A percentile compares a stretch with the other conserved stretches of the same genome.
Evolutionary conservation across 805 yeast species (phyloP).

Genomic region (Saccharomycopsis javanensis): DNA sequence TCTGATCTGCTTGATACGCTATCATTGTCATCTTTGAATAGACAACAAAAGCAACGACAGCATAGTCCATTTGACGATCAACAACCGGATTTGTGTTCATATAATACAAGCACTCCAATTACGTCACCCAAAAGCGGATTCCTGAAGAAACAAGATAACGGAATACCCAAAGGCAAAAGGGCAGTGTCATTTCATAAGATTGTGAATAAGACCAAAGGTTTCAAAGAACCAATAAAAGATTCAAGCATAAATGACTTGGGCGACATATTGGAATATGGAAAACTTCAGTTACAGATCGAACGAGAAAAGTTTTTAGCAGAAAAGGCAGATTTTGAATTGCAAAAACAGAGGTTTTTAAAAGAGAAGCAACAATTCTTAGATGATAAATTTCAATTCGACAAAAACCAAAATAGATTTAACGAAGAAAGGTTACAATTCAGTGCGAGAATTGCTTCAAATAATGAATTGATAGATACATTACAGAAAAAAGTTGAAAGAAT

Average conservation of each 20-base stretch:
- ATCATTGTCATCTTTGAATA: background rate
- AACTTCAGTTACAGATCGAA: background rate
- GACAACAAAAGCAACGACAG: background rate
- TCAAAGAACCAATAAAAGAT: background rate
- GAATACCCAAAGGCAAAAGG: background rate
- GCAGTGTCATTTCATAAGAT: background rate
- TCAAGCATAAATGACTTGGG: background rate
- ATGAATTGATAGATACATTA: background rate
- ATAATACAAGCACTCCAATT: background rate
- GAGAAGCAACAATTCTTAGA: background rate
- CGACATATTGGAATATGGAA: background rate
- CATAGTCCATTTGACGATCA: background rate
- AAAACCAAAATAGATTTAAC: background rate
- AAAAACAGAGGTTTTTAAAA: background rate
- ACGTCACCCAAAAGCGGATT: background rate
- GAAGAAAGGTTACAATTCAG: background rate
- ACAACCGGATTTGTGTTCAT: background rate
- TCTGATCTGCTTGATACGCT: background rate
- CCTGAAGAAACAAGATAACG: background rate
- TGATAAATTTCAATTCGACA: background rate
- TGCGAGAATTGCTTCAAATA: background rate
- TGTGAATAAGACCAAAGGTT: background rate
- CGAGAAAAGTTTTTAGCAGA: background rate
- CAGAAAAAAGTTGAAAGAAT: background rate
- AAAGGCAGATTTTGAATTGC: background rate